Evolutionary conservation across 192 early-diverging fungal species (phyloP), one percentile per base, ranked within the genome.

Genomic region (Thoreauomyces humboldtii): DNA sequence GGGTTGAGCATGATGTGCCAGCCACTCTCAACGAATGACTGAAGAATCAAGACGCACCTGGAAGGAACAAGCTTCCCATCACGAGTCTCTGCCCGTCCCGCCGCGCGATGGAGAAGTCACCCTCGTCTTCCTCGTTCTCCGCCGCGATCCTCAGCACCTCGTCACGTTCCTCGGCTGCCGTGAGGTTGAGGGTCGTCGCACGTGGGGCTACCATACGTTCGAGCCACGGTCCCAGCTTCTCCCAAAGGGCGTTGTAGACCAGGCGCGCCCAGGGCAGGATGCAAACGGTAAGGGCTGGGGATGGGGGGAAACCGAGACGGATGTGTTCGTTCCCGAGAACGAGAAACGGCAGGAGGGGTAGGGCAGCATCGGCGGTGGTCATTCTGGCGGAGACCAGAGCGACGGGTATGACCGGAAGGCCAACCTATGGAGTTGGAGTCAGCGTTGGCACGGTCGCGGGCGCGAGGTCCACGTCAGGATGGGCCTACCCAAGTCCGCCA

Each of bases 281-380:
- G 45, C 75, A 77, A 21, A 77, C 51, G 0, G 75, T 66, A 3
- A 77, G 57, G 1, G 66, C 59, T 1, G 70, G 70, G 0, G 75
- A 73, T 27, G 75, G 75, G 4, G 75, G 75, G 22, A 77, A 58
- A 22, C 61, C 25, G 9, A 77, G 35, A 7, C 36, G 38, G 28
- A 77, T 52, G 4, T 69, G 66, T 19, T 72, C 67, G 31, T 52
- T 67, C 7, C 65, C 59, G 27, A 77, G 47, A 12, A 77, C 42
- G 11, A 77, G 31, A 32, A 77, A 73, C 0, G 75, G 75, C 0
- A 77, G 61, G 7, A 77, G 54, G 4, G 75, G 75, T 0, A 77
- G 67, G 15, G 69, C 43, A 27, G 63, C 67, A 33, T 70, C 75
- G 27, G 67, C 70, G 19, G 52, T 25, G 9, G 51, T 63, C 22